Conservation (phyloP, 306 rosid species). For the Castanospermum australe region DNA sequence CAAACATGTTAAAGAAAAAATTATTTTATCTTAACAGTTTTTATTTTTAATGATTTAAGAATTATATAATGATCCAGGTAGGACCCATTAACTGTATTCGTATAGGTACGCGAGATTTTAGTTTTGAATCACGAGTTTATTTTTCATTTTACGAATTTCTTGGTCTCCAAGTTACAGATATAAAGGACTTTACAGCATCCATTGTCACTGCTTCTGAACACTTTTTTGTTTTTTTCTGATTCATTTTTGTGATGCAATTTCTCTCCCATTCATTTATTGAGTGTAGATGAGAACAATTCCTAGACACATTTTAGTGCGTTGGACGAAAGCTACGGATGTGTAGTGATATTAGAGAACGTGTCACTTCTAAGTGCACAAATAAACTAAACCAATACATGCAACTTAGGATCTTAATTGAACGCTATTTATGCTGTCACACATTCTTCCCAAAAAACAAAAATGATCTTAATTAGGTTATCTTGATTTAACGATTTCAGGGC, state of each 20-base stretch:
- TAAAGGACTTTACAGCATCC: background rate
- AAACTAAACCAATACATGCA: background rate
- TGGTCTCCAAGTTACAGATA: background rate
- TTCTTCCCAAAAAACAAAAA: background rate
- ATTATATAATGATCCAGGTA: no score
- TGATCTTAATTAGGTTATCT: no score
- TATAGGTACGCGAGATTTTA: background rate
- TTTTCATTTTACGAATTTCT: background rate
- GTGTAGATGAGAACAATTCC: background rate
- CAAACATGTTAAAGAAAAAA: no score
- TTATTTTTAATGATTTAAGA: no score
- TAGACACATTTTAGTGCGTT: background rate
- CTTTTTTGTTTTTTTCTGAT: background rate
- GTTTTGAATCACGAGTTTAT: background rate
- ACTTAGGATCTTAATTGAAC: background rate
- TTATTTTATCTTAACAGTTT: no score
- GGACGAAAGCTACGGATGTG: slow-evolving; percentile 1
- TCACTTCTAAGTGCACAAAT: background rate
- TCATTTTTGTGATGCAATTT: background rate
- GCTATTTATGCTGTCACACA: background rate
- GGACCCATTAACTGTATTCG: background rate
- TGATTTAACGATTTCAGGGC: no score
- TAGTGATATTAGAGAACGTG: slow-evolving; percentile 12
- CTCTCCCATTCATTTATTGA: background rate
- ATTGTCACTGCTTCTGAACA: background rate